Evolutionary conservation across 1,284 basidiomycete species (phyloP), one percentile per base, ranked within the genome.

Genomic region (Naganishia albida): DNA sequence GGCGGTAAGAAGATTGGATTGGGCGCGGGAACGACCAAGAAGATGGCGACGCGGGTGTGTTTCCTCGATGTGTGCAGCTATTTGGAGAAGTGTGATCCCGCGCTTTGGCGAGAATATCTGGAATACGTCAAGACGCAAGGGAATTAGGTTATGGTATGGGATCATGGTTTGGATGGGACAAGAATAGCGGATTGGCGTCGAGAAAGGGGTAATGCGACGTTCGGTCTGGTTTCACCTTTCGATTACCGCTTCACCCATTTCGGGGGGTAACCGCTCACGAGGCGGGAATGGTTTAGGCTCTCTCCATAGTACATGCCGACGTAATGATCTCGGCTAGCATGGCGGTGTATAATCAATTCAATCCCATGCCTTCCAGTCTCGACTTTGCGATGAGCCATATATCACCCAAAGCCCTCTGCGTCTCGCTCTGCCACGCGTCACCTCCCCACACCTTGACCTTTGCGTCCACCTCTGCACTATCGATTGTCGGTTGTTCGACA

Each of bases 31-130:
- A 25, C 75, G 8, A 85, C 72, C 72, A 97, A 97, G 81, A 96
- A 95, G 79, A 76, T 76, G 7, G 88, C 94, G 0, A 83, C 86
- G 71, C 81, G 85, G 25, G 83, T 84, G 67, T 91, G 89, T 75
- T 95, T 90, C 75, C 84, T 97, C 66, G 93, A 97, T 74, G 91
- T 93, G 62, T 87, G 88, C 0, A 83, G 86, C 55, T 94, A 95
- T 77, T 84, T 98, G 68, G 90, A 93, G 72, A 83, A 82, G 66
- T 92, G 89, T 73, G 93, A 97, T 76, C 82, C 84, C 0, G 82
- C 83, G 1, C 82, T 97, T 23, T 98, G 93, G 93, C 81, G 83
- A 66, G 81, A 84, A 25, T 97, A 60, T 30, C 23, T 50, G 46
- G 34, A 48, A 39, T 49, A 49, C 25, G 46, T 30, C 46, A 60